Evolutionary conservation across 257 asterid genomes (phyloP).

Genomic region (Orobanche coerulescens): DNA sequence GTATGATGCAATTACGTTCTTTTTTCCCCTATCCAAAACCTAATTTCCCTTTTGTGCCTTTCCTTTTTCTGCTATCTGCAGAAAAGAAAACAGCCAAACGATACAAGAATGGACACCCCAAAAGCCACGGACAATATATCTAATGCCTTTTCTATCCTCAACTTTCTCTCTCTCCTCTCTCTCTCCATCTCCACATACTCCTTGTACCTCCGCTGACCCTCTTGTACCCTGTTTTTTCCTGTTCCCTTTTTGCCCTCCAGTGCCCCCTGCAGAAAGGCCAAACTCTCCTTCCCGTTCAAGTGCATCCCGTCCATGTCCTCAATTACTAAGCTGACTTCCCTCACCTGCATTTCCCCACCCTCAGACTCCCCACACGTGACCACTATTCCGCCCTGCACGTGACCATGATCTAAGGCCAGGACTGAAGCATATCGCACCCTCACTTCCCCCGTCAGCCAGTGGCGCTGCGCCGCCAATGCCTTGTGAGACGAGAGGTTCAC

Average conservation of each 20-base stretch:
- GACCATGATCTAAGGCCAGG: slow-evolving; percentile 28
- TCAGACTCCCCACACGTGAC: slow-evolving; percentile 63
- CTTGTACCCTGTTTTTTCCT: slow-evolving; percentile 35
- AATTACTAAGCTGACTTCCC: slow-evolving; percentile 65
- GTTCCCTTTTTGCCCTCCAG: slow-evolving; percentile 62
- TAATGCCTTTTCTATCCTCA: slow-evolving; percentile 52
- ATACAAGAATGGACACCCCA: slow-evolving; percentile 46
- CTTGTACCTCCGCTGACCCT: slow-evolving; percentile 34
- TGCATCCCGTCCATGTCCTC: slow-evolving; percentile 80
- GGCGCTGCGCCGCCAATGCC: slow-evolving; percentile 62
- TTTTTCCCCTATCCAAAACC: too few species aligned
- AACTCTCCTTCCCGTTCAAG: slow-evolving; percentile 71
- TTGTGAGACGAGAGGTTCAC: slow-evolving; percentile 61
- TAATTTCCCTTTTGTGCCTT: too few species aligned
- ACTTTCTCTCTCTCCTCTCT: slow-evolving; percentile 46
- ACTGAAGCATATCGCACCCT: slow-evolving; percentile 54
- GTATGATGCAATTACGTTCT: too few species aligned
- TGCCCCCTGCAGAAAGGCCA: slow-evolving; percentile 55
- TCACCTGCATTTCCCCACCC: slow-evolving; percentile 69
- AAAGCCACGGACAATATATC: slow-evolving; percentile 52
- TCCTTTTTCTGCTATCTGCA: too few species aligned
- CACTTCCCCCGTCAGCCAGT: slow-evolving; percentile 82
- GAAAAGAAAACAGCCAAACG: slow-evolving; percentile 27
- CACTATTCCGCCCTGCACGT: slow-evolving; percentile 49
- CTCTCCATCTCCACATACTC: slow-evolving; percentile 48